Evolutionary conservation across 768 basidiomycete genomes (phyloP), one percentile per base, ranked within the genome.

Genomic region (Podaxis sp.): DNA sequence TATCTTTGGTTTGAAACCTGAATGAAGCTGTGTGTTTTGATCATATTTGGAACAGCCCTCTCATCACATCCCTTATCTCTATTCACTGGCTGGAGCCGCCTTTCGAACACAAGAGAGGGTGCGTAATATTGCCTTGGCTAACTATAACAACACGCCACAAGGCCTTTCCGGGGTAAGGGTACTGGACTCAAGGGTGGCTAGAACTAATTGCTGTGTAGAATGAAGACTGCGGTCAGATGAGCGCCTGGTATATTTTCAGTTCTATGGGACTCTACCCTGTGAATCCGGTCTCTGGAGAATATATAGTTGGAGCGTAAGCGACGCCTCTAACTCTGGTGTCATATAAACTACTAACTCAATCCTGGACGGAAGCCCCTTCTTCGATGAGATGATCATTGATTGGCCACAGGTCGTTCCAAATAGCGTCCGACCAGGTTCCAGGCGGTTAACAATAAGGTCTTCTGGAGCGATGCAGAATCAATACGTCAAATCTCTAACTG

Each of bases 151-250:
- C 48, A 85, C 88, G 0, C 79, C 86, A 0, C 82, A 77, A 33
- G 92, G 92, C 2, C 75, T 94, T 3, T 85, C 89, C 2, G 91
- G 91, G 13, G 89, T 90, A 68, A 22, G 82, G 73, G 24, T 40
- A 33, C 51, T 26, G 17, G 12, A 33, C 53, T 44, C 24, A 8
- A 20, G 22, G 24, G 24, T 50, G 33, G 38, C 50, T 8, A 49
- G 48, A 28, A 11, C 46, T 56, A 30, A 52, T 44, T 56, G 5
- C 7, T 58, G 10, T 59, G 26, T 64, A 92, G 88, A 95, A 94
- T 67, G 92, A 95, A 71, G 92, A 95, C 69, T 93, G 91, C 66
- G 91, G 92, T 1, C 92, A 95, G 71, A 94, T 94, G 92, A 91
- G 89, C 67, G 89, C 91, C 0, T 94, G 92, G 92, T 93, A 88